phyloP scores from a whole-genome alignment of 2,329 filamentous ascomycete genomes.

The Epichloe gansuensis region DNA sequence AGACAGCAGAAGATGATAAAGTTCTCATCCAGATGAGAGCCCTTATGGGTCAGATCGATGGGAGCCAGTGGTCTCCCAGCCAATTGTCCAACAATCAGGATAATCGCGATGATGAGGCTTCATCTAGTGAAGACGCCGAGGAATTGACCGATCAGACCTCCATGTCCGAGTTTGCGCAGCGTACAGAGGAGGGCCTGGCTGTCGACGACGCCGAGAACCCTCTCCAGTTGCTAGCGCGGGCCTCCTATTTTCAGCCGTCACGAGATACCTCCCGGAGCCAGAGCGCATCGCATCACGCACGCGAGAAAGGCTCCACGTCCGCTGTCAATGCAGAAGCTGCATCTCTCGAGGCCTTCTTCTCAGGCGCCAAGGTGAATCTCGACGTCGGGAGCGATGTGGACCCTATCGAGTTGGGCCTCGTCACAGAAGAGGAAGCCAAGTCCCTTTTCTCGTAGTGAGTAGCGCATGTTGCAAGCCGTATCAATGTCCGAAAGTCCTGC shows the following conservation, averaged over 20 bases:
- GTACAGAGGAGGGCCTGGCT: slow-evolving; percentile 39
- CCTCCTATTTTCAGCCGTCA: slow-evolving; percentile 53
- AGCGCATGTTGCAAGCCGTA: not conserved
- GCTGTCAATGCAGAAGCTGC: slow-evolving; percentile 14
- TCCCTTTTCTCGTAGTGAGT: slow-evolving; percentile 52
- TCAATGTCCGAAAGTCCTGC: not conserved
- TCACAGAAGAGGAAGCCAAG: slow-evolving; percentile 51
- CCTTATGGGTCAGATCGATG: slow-evolving; percentile 22
- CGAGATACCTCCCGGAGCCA: slow-evolving; percentile 20
- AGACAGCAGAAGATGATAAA: slow-evolving; percentile 31
- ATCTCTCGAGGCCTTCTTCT: slow-evolving; percentile 51
- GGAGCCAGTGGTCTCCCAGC: slow-evolving; percentile 8
- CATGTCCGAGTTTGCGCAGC: slow-evolving; percentile 16
- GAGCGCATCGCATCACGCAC: slow-evolving; percentile 13
- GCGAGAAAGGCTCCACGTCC: slow-evolving; percentile 2
- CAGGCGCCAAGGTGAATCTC: slow-evolving; percentile 47
- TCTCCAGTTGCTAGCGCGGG: slow-evolving; percentile 57
- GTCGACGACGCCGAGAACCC: slow-evolving; percentile 66
- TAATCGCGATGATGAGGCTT: slow-evolving; percentile 20
- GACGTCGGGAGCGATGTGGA: slow-evolving; percentile 53
- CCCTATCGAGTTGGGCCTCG: slow-evolving; percentile 56
- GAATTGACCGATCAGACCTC: slow-evolving; percentile 15
- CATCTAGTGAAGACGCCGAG: slow-evolving; percentile 19
- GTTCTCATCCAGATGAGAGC: slow-evolving; percentile 30
- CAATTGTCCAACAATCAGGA: slow-evolving; percentile 9